Conservation (phyloP, 495 filamentous ascomycete genomes). For the Amphirosellinia nigrospora region DNA sequence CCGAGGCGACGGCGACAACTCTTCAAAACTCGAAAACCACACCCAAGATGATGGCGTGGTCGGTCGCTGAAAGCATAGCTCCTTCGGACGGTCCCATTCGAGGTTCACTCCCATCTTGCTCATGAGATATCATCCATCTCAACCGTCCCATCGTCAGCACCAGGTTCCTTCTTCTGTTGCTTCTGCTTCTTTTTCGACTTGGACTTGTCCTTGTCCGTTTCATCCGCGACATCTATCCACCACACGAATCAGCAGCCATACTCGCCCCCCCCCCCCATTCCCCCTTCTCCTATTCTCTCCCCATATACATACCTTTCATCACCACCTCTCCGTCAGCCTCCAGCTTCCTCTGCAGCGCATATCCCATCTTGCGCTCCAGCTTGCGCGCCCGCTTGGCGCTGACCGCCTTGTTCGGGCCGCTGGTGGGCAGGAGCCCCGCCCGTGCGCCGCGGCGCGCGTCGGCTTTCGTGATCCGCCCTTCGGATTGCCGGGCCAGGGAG, state of each 20-base stretch:
- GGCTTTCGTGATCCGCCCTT: slow-evolving; percentile 35
- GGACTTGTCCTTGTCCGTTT: slow-evolving; percentile 1
- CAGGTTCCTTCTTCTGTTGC: not conserved
- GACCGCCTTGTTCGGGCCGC: slow-evolving; percentile 46
- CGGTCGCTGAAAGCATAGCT: not conserved
- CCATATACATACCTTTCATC: slow-evolving; percentile 42
- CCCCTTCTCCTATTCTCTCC: no score
- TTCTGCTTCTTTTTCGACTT: not conserved
- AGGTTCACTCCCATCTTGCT: not conserved
- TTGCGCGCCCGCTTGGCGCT: slow-evolving; percentile 53
- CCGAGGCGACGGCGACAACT: not conserved
- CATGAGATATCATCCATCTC: slow-evolving; percentile 33
- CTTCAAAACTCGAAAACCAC: not conserved
- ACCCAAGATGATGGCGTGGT: not conserved
- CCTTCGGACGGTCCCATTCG: not conserved
- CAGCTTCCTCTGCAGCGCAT: slow-evolving; percentile 51
- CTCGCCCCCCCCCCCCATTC: not conserved
- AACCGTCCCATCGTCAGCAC: slow-evolving; percentile 30
- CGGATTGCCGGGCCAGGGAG: not conserved
- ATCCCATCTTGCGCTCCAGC: slow-evolving; percentile 47
- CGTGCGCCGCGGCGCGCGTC: slow-evolving; percentile 47
- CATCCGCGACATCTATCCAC: slow-evolving; percentile 24
- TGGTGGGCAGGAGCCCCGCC: slow-evolving; percentile 48
- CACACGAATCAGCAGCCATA: not conserved
- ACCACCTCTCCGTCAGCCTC: slow-evolving; percentile 46